Evolutionary conservation across 2,329 filamentous ascomycete species (phyloP).

Genomic region (Hortaea werneckii): DNA sequence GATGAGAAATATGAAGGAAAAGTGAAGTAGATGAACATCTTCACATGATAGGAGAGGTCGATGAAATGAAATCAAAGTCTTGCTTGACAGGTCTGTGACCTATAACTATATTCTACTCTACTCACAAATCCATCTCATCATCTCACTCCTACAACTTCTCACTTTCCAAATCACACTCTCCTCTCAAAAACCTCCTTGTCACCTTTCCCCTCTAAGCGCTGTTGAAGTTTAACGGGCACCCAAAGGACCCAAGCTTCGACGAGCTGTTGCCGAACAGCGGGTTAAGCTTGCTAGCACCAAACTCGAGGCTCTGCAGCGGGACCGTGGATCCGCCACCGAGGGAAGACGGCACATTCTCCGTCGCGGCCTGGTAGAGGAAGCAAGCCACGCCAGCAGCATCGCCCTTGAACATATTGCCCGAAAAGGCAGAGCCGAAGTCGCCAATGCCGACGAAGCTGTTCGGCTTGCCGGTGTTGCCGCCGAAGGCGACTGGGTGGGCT

Average conservation of each 20-base stretch:
- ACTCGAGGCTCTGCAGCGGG: neutral
- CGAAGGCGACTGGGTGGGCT: slow-evolving; percentile 30
- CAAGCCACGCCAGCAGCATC: slow-evolving; percentile 25
- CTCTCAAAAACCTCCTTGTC: no score
- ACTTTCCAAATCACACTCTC: no score
- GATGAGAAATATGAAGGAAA: no score
- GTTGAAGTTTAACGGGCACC: neutral
- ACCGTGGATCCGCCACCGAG: slow-evolving; percentile 5
- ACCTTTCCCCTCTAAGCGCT: neutral
- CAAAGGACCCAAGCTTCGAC: neutral
- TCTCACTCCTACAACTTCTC: no score
- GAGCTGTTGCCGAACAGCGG: neutral
- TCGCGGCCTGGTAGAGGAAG: slow-evolving; percentile 33
- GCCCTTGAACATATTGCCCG: slow-evolving; percentile 26
- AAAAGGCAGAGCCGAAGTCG: slow-evolving; percentile 26
- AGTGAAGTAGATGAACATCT: no score
- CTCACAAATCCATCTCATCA: no score
- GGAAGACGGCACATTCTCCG: slow-evolving; percentile 14
- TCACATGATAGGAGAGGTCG: no score
- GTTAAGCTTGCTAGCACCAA: neutral
- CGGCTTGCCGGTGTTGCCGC: slow-evolving; percentile 32
- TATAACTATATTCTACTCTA: no score
- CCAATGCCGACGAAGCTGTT: slow-evolving; percentile 25
- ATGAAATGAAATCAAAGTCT: no score
- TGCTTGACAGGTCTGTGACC: no score